phyloP scores from a whole-genome alignment of 371 early-diverging fungal species.

The Mucor velutinosus region DNA sequence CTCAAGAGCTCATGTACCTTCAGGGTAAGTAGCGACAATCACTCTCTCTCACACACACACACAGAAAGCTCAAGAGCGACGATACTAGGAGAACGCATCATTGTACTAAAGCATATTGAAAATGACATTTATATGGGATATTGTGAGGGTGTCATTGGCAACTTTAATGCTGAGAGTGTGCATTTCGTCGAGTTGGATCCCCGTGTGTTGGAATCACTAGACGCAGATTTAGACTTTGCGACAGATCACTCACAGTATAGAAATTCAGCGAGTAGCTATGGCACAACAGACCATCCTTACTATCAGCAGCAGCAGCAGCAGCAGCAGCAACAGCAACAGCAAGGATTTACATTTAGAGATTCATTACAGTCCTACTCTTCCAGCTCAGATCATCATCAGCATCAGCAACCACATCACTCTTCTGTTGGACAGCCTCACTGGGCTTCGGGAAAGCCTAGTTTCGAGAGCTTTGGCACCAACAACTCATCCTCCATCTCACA shows the following conservation, averaged over 20 bases:
- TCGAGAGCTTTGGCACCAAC: slow-evolving; percentile 33
- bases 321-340: not conserved
- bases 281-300: slow-evolving; percentile 11
- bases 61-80: not conserved
- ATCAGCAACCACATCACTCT: not conserved
- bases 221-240: slow-evolving; percentile 40
- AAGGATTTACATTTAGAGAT: slow-evolving; percentile 8
- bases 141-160: slow-evolving; percentile 62
- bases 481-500: slow-evolving; percentile 10
- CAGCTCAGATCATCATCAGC: slow-evolving; percentile 23
- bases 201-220: slow-evolving; percentile 48
- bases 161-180: slow-evolving; percentile 58
- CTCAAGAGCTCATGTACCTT: slow-evolving; percentile 60
- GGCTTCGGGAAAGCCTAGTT: slow-evolving; percentile 25
- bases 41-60: not conserved
- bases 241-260: slow-evolving; percentile 24
- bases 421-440: slow-evolving; percentile 15
- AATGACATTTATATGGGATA: slow-evolving; percentile 56
- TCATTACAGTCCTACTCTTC: slow-evolving; percentile 30
- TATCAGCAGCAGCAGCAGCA: not conserved
- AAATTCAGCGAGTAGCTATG: slow-evolving; percentile 26
- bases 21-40: slow-evolving; percentile 37
- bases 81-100: slow-evolving; percentile 44
- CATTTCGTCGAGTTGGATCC: slow-evolving; percentile 62
- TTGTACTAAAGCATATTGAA: slow-evolving; percentile 46